phyloP scores from a whole-genome alignment of 306 rosid species.

The Acacia acuminata region DNA sequence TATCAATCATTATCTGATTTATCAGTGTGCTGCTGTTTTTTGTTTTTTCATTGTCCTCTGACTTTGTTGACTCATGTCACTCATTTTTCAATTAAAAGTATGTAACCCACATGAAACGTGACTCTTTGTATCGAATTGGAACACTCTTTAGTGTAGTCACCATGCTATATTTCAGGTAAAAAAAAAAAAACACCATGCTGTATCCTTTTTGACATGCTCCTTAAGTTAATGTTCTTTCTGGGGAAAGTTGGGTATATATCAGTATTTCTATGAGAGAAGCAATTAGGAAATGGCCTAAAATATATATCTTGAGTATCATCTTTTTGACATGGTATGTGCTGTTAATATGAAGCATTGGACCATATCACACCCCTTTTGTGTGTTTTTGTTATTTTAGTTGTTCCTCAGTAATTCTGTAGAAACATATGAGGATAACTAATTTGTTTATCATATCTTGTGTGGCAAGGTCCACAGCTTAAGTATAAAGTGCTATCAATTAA shows the following conservation, averaged over 20 bases:
- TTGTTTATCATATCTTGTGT: not conserved
- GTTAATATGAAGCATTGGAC: not conserved
- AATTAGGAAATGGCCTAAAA: not conserved
- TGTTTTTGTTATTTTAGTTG: not conserved
- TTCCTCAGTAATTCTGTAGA: not conserved
- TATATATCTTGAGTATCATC: not conserved
- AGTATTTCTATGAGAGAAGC: not conserved
- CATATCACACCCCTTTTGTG: not conserved
- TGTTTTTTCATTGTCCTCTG: not conserved
- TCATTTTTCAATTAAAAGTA: not conserved
- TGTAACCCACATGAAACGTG: constrained; percentile 6
- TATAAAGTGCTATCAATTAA: not conserved
- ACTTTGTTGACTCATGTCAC: constrained; percentile 3
- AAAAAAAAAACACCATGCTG: not conserved
- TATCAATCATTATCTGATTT: not conserved
- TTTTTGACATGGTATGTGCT: too few relatives aligned
- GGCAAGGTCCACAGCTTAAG: not conserved
- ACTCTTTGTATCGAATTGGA: not conserved
- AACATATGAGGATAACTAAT: not conserved
- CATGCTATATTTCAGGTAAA: not conserved
- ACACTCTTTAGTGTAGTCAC: not conserved
- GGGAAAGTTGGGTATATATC: not conserved
- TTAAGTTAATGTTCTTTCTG: not conserved
- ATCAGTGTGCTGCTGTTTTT: not conserved
- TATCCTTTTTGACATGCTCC: not conserved